Evolutionary conservation across 306 rosid species (phyloP), one percentile per base, ranked within the genome.

Genomic region (Ormosia emarginata): DNA sequence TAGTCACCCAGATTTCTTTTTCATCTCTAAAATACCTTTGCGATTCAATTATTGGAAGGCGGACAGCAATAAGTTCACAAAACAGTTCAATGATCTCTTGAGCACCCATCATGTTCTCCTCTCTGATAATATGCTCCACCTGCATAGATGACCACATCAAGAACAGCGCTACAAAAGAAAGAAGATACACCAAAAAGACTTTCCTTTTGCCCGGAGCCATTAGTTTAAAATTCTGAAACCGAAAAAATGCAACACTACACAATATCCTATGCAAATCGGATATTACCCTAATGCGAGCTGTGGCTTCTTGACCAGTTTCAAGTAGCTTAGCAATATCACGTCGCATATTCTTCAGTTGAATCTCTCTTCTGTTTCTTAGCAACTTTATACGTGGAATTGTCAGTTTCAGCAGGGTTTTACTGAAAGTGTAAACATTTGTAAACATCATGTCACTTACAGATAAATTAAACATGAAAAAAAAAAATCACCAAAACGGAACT

Each of bases 271-370:
- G 80, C 34, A 69, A 68, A 85, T 77, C 13, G 2, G 33, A 7
- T 14, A 49, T 43, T 89, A 95, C 98, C 90, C 99, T 88, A 55
- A 95, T 91, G 5, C 98, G 95, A 82, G 99, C 99, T 2, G 99
- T 95, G 83, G 99, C 99, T 87, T 95, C 98, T 84, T 95, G 99
- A 61, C 99, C 97, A 71, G 98, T 93, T 87, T 93, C 98, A 82
- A 95, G 99, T 78, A 95, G 93, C 91, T 95, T 95, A 83, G 97
- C 97, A 81, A 95, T 93, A 32, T 93, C 98, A 2, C 96, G 94
- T 9, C 99, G 92, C 99, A 93, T 95, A 86, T 93, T 95, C 88
- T 81, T 95, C 55, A 95, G 53, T 83, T 93, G 99, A 84, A 84
- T 85, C 81, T 93, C 99, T 82, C 98, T 88, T 82, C 94, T 90